A percentile compares a stretch with the other conserved stretches of the same genome.
Evolutionary conservation across 2,329 filamentous ascomycete genomes (phyloP).

Genomic region (Fusarium sp.): DNA sequence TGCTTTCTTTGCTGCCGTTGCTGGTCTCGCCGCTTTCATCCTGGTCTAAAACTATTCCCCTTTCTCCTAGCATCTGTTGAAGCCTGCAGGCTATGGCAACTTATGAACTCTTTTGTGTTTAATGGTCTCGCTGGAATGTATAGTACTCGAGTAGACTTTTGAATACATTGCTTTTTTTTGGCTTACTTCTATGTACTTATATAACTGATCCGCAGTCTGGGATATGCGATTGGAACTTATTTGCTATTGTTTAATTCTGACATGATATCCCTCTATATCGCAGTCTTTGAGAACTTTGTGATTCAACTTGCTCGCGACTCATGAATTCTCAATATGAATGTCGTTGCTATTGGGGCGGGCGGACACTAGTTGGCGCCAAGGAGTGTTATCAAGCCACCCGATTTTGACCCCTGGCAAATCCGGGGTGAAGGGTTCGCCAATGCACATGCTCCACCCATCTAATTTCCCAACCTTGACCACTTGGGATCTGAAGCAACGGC

Average conservation of each 20-base stretch:
- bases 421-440: constrained; percentile 23
- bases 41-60: constrained; percentile 60
- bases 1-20: constrained; percentile 61
- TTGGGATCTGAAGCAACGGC: constrained; percentile 8
- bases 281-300: neutral
- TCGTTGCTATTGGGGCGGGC: neutral
- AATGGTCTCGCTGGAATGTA: constrained; percentile 48
- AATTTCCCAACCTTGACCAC: constrained; percentile 31
- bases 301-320: neutral
- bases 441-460: constrained; percentile 7
- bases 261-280: neutral
- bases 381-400: constrained; percentile 11
- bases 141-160: constrained; percentile 49
- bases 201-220: constrained; percentile 55
- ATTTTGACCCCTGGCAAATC: constrained; percentile 23
- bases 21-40: constrained; percentile 62
- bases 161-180: constrained; percentile 45
- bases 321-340: neutral
- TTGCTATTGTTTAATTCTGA: constrained; percentile 6
- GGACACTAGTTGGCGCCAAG: neutral
- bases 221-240: constrained; percentile 20
- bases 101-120: constrained; percentile 46
- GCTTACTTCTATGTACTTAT: constrained; percentile 32
- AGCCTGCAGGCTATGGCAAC: constrained; percentile 52
- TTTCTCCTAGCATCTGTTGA: constrained; percentile 46